Evolutionary conservation across 148 eudicot genomes (phyloP).

Genomic region (Agrostemma githago): DNA sequence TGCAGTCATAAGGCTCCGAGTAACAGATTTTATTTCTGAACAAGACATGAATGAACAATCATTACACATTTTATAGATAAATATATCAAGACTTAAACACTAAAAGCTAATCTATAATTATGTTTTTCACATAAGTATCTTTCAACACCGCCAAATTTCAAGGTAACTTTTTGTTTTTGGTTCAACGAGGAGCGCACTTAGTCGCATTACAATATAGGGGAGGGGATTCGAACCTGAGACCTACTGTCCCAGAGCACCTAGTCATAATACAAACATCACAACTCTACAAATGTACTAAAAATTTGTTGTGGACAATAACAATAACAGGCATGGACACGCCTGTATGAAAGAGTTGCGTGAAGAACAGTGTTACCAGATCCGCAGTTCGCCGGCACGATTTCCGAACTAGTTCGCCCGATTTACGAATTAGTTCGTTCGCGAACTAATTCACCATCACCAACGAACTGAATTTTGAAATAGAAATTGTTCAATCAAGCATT

Average conservation of each 20-base stretch:
- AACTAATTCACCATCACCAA: too few species aligned
- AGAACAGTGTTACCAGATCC: too few species aligned
- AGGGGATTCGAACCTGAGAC: too few species aligned
- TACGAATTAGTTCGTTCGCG: too few species aligned
- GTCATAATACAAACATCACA: background rate
- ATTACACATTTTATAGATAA: background rate
- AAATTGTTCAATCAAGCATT: too few species aligned
- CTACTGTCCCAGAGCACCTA: too few species aligned
- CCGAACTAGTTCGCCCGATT: too few species aligned
- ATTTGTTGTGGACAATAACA: background rate
- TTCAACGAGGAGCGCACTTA: too few species aligned
- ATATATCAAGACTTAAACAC: background rate
- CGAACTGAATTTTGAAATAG: too few species aligned
- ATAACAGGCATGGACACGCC: background rate
- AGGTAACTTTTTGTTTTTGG: too few species aligned
- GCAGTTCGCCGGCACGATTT: too few species aligned
- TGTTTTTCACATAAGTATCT: background rate
- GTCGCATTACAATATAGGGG: too few species aligned
- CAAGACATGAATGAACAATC: background rate
- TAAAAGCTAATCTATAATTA: background rate
- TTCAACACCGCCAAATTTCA: background rate
- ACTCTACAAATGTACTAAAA: background rate
- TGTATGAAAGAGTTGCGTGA: background rate
- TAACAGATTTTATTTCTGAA: conserved; percentile 4
- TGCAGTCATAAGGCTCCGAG: conserved; percentile 22